These are phyloP conservation scores for Fusarium armeniacum DNA, from an alignment of 2,329 filamentous ascomycete species.

Conservation along the genomic window DNA sequence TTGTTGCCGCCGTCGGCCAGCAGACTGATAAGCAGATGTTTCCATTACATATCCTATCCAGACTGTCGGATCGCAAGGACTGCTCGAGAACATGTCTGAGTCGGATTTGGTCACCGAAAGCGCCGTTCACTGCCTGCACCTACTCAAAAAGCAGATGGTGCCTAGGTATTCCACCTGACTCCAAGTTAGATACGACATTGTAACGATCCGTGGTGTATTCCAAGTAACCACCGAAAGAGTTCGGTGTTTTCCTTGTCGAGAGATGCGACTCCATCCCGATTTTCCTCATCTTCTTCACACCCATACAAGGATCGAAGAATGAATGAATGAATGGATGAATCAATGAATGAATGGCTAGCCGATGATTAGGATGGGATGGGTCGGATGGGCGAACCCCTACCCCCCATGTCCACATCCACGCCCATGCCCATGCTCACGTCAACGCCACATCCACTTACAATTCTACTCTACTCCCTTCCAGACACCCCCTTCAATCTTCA, in stretches of 20 bases:
- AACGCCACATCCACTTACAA: conserved; percentile 25
- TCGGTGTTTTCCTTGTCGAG: conserved; percentile 44
- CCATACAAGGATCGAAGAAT: conserved; percentile 22
- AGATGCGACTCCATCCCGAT: conserved; percentile 25
- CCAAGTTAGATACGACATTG: conserved; percentile 26
- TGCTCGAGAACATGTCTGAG: conserved; percentile 39
- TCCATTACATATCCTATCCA: conserved; percentile 42
- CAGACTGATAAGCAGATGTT: conserved; percentile 28
- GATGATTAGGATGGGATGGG: conserved; percentile 6
- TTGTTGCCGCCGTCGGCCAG: conserved; percentile 18
- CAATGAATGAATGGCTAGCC: neutral
- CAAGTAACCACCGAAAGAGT: conserved; percentile 25
- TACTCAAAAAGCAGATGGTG: conserved; percentile 3
- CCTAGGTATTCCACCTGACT: neutral
- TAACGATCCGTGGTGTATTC: conserved; percentile 21
- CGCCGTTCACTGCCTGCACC: neutral
- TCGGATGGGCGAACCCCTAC: conserved; percentile 17
- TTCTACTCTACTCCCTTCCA: conserved; percentile 1
- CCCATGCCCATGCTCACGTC: conserved; percentile 15
- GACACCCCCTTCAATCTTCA: conserved; percentile 28
- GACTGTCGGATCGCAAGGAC: conserved; percentile 39
- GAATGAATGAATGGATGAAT: conserved; percentile 2
- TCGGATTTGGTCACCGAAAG: conserved; percentile 6
- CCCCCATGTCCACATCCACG: conserved; percentile 17
- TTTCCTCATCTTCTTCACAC: conserved; percentile 28